phyloP scores from a whole-genome alignment of 2,329 filamentous ascomycete genomes.

The Stagonosporopsis chrysanthemi region DNA sequence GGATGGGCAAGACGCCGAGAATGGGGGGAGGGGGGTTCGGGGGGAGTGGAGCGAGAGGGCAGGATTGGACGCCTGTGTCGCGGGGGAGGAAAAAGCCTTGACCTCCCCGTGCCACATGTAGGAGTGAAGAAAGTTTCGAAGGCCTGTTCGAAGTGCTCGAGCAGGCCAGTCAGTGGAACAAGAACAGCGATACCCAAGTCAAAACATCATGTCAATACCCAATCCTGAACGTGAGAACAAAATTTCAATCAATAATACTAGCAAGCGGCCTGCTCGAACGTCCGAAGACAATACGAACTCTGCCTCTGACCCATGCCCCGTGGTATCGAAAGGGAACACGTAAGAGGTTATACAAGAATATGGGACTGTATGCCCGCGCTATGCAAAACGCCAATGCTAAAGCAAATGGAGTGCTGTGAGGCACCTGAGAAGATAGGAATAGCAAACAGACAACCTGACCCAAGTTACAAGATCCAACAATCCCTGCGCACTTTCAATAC shows the following conservation, averaged over 20 bases:
- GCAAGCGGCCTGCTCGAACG: background rate
- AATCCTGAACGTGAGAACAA: background rate
- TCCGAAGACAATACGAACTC: slow-evolving; percentile 5
- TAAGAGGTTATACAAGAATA: slow-evolving; percentile 1
- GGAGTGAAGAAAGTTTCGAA: background rate
- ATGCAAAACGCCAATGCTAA: slow-evolving; percentile 32
- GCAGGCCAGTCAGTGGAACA: slow-evolving; percentile 13
- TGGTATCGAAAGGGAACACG: slow-evolving; percentile 18
- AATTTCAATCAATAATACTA: background rate
- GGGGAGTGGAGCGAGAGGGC: slow-evolving; percentile 14
- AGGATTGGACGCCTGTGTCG: slow-evolving; percentile 42
- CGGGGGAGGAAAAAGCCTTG: slow-evolving; percentile 30
- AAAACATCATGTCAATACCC: background rate
- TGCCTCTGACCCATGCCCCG: background rate
- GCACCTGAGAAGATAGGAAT: background rate
- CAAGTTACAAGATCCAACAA: background rate
- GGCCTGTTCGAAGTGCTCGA: slow-evolving; percentile 39
- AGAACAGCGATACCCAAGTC: background rate
- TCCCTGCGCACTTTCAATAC: background rate
- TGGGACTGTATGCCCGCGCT: slow-evolving; percentile 13
- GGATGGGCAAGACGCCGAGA: slow-evolving; percentile 42
- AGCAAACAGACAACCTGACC: background rate
- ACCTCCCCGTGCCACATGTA: background rate
- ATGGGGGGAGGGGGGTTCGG: slow-evolving; percentile 32
- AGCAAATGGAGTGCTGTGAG: background rate